Percentiles rank a stretch among this genome's conserved stretches.
These are phyloP conservation scores for Primulina huaijiensis DNA, from an alignment of 257 asterid species.

Conservation along the genomic window DNA sequence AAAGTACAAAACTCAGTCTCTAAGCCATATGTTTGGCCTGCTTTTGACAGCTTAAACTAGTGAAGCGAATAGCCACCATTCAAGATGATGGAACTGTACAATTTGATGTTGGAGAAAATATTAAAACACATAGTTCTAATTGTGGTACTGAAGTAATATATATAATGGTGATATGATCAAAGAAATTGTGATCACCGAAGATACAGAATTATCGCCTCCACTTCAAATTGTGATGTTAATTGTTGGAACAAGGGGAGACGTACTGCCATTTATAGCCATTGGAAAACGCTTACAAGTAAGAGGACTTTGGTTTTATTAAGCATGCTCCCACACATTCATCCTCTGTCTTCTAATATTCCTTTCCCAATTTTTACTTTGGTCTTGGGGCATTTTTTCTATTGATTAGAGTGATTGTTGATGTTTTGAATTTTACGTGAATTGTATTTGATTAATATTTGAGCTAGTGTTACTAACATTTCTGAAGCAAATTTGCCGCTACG, in stretches of 20 bases:
- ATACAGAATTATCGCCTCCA: constrained; percentile 29
- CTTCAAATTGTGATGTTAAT: too few species aligned
- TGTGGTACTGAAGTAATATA: constrained; percentile 41
- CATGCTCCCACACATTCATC: not conserved
- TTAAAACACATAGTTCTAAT: constrained; percentile 44
- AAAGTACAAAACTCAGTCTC: constrained; percentile 1
- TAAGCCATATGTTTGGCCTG: constrained; percentile 12
- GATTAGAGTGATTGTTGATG: not conserved
- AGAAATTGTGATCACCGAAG: constrained; percentile 29
- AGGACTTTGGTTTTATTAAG: not conserved
- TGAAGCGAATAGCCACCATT: constrained; percentile 54
- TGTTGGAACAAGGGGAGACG: too few species aligned
- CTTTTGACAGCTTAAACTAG: constrained; percentile 56
- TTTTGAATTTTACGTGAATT: not conserved
- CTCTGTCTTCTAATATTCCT: not conserved
- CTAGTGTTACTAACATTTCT: not conserved
- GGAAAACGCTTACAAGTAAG: constrained; percentile 78
- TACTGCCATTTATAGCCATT: too few species aligned
- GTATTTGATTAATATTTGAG: not conserved
- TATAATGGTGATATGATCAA: constrained; percentile 27
- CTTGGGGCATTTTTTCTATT: not conserved
- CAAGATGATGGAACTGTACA: constrained; percentile 75
- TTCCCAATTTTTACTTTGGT: not conserved
- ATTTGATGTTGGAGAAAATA: constrained; percentile 66
- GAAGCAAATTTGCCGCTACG: not conserved